Base-by-base conservation (phyloP, 2,329 filamentous ascomycete species). In the Ceratocystis eucalypticola region DNA sequence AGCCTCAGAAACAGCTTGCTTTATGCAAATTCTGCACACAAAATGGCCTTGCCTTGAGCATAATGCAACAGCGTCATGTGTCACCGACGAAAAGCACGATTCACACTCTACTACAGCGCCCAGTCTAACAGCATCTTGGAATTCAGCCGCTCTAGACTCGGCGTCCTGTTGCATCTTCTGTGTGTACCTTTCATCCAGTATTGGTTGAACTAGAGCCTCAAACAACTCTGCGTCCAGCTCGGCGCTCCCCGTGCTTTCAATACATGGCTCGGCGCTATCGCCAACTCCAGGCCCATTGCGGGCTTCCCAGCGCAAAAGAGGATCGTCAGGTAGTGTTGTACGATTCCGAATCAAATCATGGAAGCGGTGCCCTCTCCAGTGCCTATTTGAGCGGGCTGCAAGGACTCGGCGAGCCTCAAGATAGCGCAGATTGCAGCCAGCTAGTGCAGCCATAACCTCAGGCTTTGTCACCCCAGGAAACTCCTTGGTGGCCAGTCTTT, bases 1-100 rank as follows among this genome's bases (percentile, higher is more conserved):
- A 1, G 92, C 91, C 74, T 97, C 93, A 62, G 87, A 88, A 68
- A 93, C 82, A 10, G 91, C 87, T 70, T 88, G 85, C 69, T 87
- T 87, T 63, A 97, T 86, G 75, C 94, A 97, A 59, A 84, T 83
- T 75, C 92, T 87, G 76, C 89, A 94, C 65, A 93, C 80, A 72
- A 89, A 82, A 75, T 94, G 89, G 1, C 84, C 85, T 2, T 82
- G 80, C 41, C 79, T 53, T 53, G 48, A 53, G 48, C 48, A 53
- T 28, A 25, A 53, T 15, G 22, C 48, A 53, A 53, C 25, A 4
- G 5, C 22, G 15, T 28, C 48, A 25, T 22, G 12, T 28, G n/a
- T 53, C 25, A 5, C 48, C 25, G 20, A 10, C 5, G 48, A 53
- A 25, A 53, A 53, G 20, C 48, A 53, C 20, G 48, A 53, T 25